Percentiles rank a stretch among this genome's conserved stretches.
phyloP scores from a whole-genome alignment of 2,329 filamentous ascomycete genomes.

The Alternaria conjuncta region DNA sequence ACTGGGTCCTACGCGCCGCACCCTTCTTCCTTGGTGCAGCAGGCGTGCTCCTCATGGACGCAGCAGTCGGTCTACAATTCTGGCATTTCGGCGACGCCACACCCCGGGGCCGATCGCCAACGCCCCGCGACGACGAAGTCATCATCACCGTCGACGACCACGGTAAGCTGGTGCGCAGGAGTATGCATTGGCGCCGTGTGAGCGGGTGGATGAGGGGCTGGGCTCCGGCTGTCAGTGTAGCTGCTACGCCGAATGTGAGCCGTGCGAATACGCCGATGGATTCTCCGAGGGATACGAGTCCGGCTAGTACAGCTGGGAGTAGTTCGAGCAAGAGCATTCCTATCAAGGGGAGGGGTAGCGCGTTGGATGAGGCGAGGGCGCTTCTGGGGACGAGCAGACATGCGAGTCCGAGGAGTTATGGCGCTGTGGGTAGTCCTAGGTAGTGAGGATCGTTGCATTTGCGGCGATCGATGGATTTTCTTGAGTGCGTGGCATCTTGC shows the following conservation, averaged over 20 bases:
- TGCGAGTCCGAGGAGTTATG: constrained; percentile 46
- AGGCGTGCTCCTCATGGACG: constrained; percentile 68
- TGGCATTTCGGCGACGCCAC: constrained; percentile 61
- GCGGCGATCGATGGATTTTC: not conserved
- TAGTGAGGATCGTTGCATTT: not conserved
- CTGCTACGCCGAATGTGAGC: constrained; percentile 41
- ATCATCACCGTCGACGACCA: constrained; percentile 54
- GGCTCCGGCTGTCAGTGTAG: constrained; percentile 60
- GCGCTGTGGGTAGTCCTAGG: constrained; percentile 25
- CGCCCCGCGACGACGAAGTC: constrained; percentile 51
- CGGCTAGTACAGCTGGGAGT: constrained; percentile 5
- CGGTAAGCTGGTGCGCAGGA: constrained; percentile 36
- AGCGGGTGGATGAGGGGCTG: constrained; percentile 71
- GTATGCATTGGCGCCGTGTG: constrained; percentile 63
- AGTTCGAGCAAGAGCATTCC: constrained; percentile 32
- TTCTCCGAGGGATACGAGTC: constrained; percentile 25
- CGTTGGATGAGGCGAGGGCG: constrained; percentile 47
- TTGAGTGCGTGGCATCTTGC: not conserved
- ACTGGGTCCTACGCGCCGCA: constrained; percentile 64
- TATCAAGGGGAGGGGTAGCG: constrained; percentile 25
- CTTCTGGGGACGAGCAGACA: constrained; percentile 40
- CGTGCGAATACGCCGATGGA: constrained; percentile 36
- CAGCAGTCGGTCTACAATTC: constrained; percentile 68
- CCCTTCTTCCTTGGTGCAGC: constrained; percentile 72
- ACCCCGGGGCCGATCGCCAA: constrained; percentile 21